These are phyloP conservation scores for Clavaria fumosa DNA, from an alignment of 768 basidiomycete species.

Conservation along the genomic window DNA sequence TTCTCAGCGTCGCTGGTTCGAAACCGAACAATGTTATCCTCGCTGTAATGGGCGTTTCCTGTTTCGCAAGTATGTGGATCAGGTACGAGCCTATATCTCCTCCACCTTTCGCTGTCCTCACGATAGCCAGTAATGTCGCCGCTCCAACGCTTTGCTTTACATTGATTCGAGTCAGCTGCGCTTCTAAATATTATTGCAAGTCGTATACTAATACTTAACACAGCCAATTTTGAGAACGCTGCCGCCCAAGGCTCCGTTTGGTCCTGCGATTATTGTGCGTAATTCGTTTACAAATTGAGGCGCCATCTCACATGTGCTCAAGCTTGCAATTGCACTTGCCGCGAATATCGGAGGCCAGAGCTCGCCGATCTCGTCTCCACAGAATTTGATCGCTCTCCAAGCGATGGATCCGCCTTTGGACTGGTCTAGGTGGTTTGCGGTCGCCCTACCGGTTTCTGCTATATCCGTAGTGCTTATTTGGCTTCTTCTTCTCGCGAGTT, in stretches of 20 bases:
- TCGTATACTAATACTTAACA: neutral
- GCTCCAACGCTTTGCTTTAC: conserved; percentile 96
- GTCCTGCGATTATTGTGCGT: conserved; percentile 81
- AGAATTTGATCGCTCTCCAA: conserved; percentile 87
- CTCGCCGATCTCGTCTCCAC: conserved; percentile 94
- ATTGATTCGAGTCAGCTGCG: conserved; percentile 62
- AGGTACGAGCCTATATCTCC: conserved; percentile 30
- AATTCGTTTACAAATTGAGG: neutral
- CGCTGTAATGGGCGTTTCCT: conserved; percentile 90
- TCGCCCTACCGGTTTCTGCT: conserved; percentile 81
- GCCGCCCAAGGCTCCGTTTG: conserved; percentile 75
- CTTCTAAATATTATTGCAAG: neutral
- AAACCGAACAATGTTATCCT: conserved; percentile 76
- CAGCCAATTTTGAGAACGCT: conserved; percentile 90
- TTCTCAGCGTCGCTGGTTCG: conserved; percentile 82
- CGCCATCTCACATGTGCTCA: neutral
- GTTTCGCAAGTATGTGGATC: conserved; percentile 99
- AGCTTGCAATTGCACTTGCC: conserved; percentile 96
- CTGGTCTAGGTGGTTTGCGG: conserved; percentile 90
- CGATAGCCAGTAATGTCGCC: conserved; percentile 66
- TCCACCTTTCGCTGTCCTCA: conserved; percentile 5
- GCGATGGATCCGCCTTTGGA: conserved; percentile 74
- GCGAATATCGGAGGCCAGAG: conserved; percentile 97
- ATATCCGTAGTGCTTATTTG: conserved; percentile 84
- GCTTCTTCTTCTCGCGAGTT: conserved; percentile 73